These are phyloP conservation scores for Xerocomellus intermedius DNA, from an alignment of 768 basidiomycete genomes.

Conservation along the genomic window DNA sequence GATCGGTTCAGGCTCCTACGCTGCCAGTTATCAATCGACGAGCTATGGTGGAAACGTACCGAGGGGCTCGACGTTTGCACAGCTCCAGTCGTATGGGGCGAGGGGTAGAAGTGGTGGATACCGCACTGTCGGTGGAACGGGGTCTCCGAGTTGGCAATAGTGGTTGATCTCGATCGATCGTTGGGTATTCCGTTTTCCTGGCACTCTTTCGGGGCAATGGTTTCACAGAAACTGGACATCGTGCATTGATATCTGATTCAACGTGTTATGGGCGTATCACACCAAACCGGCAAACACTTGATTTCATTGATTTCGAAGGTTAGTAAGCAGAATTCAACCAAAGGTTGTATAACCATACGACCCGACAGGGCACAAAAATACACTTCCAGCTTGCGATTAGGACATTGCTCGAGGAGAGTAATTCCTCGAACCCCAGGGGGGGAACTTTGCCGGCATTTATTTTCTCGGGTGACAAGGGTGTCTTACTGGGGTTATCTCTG, in stretches of 20 bases:
- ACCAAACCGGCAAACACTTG: too few species aligned
- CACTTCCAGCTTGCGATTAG: conserved; percentile 95
- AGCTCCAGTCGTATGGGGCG: conserved; percentile 8
- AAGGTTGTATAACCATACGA: too few species aligned
- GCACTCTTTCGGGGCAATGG: too few species aligned
- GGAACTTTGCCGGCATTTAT: too few species aligned
- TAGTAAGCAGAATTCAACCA: too few species aligned
- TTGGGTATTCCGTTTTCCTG: too few species aligned
- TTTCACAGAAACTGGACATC: background rate
- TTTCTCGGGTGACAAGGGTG: background rate
- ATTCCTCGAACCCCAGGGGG: conserved; percentile 78
- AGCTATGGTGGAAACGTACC: conserved; percentile 14
- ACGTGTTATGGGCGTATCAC: too few species aligned
- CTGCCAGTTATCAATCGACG: conserved; percentile 22
- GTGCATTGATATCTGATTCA: too few species aligned
- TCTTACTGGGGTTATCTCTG: conserved; percentile 71
- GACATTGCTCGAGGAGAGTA: conserved; percentile 79
- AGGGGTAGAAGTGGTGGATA: conserved; percentile 5
- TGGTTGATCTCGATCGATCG: background rate
- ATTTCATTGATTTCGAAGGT: too few species aligned
- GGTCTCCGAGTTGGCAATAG: background rate
- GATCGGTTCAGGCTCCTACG: conserved; percentile 9
- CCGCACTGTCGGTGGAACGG: background rate
- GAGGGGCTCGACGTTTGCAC: conserved; percentile 9
- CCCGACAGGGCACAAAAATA: too few species aligned